These are phyloP conservation scores for Phytophthora citrophthora DNA, from an alignment of 352 stramenopile species.

Conservation along the genomic window DNA sequence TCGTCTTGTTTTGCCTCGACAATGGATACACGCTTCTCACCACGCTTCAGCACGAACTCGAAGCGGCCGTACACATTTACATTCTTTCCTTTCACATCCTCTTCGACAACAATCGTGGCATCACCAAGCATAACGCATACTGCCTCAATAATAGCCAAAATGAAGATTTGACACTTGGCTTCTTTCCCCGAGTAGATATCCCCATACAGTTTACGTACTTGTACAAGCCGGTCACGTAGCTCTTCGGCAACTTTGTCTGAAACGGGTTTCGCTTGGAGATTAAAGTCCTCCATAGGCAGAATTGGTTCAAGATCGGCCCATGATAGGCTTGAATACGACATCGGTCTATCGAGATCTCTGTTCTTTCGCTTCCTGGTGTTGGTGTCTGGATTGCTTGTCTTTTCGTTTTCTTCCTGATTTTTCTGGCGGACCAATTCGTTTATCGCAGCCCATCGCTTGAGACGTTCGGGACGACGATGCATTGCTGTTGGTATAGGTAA, in stretches of 20 bases:
- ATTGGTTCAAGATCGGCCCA: conserved; percentile 31
- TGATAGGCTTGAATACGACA: conserved; percentile 23
- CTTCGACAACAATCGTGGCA: conserved; percentile 7
- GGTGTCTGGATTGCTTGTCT: conserved; percentile 18
- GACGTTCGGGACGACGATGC: conserved; percentile 14
- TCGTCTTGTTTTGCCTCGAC: conserved; percentile 28
- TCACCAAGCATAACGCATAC: conserved; percentile 10
- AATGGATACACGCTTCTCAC: conserved; percentile 26
- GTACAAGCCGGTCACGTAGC: conserved; percentile 18
- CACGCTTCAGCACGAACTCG: conserved; percentile 38
- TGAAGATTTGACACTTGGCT: conserved; percentile 11
- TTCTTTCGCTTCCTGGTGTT: conserved; percentile 27
- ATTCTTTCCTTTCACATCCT: conserved; percentile 25
- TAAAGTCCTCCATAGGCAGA: conserved; percentile 13
- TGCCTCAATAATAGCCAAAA: conserved; percentile 14
- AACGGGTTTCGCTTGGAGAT: conserved; percentile 19
- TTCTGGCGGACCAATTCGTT: conserved; percentile 26
- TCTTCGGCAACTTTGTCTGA: conserved; percentile 21
- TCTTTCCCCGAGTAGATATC: conserved; percentile 1
- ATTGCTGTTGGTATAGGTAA: conserved; percentile 1
- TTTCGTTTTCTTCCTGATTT: conserved; percentile 20
- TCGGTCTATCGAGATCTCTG: conserved; percentile 16
- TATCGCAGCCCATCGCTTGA: conserved; percentile 20
- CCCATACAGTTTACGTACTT: conserved; percentile 16
- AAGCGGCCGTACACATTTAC: conserved; percentile 28